A percentile compares a stretch with the other conserved stretches of the same genome.
Conservation (phyloP, 208 protist species). For the Angomonas deanei region DNA sequence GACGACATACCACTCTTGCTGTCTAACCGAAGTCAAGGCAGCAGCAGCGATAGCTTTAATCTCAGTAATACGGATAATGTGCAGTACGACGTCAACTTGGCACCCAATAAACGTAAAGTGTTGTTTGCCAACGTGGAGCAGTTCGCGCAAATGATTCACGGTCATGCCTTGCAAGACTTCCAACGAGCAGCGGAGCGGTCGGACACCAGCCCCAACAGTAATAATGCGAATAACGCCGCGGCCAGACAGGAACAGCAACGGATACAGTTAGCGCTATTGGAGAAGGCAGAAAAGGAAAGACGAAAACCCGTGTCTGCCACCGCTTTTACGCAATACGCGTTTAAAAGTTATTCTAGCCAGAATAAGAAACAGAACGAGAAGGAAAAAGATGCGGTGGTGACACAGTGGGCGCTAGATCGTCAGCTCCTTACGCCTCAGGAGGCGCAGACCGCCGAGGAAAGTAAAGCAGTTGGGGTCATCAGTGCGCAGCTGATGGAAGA, state of each 20-base stretch:
- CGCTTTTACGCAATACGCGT: constrained; percentile 56
- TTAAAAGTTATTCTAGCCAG: constrained; percentile 19
- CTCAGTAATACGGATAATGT: no score
- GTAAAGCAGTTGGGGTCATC: not conserved
- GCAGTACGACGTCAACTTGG: constrained; percentile 80
- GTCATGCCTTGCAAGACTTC: constrained; percentile 45
- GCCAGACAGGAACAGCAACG: constrained; percentile 37
- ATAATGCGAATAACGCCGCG: constrained; percentile 20
- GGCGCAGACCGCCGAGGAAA: not conserved
- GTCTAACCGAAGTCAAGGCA: constrained; percentile 16
- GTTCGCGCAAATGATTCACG: constrained; percentile 35
- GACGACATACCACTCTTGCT: no score
- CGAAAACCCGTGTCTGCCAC: constrained; percentile 65
- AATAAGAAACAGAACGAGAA: not conserved
- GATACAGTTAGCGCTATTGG: constrained; percentile 20
- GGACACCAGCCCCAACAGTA: no score
- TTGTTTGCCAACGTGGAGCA: constrained; percentile 39
- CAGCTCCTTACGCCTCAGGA: not conserved
- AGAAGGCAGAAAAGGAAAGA: constrained; percentile 26
- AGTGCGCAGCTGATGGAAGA: not conserved
- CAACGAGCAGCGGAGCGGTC: constrained; percentile 25
- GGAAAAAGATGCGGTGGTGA: not conserved
- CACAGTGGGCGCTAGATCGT: not conserved
- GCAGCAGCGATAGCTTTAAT: no score
- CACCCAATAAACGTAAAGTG: constrained; percentile 73